Percentiles rank a stretch among this genome's conserved stretches.
These are phyloP conservation scores for Phaeotremella skinneri DNA, from an alignment of 768 basidiomycete species.

Conservation along the genomic window DNA sequence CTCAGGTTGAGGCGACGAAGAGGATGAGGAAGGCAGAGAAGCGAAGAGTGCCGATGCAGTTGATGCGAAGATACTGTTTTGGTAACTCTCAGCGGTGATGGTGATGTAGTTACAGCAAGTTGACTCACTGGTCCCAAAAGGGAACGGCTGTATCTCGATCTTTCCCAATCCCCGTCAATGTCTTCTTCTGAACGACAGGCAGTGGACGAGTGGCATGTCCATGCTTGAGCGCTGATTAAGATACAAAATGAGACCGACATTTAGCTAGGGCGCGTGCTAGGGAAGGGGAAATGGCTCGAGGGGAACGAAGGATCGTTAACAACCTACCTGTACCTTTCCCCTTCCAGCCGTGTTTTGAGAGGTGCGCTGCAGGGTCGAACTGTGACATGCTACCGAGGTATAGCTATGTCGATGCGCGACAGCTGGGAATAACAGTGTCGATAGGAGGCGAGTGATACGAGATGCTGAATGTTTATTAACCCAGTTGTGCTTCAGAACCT, in stretches of 20 bases:
- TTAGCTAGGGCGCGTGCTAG: neutral
- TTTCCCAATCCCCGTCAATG: conserved; percentile 79
- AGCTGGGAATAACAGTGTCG: no score
- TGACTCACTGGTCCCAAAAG: conserved; percentile 93
- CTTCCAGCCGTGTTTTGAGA: conserved; percentile 80
- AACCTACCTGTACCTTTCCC: conserved; percentile 65
- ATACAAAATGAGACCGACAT: neutral
- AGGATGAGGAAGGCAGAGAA: conserved; percentile 47
- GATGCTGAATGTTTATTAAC: neutral
- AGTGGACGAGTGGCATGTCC: conserved; percentile 76
- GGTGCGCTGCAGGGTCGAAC: conserved; percentile 54
- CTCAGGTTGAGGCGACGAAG: conserved; percentile 6
- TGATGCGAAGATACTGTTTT: conserved; percentile 68
- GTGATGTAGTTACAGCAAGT: conserved; percentile 6
- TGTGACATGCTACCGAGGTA: no score
- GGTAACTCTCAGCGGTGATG: neutral
- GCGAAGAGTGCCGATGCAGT: conserved; percentile 80
- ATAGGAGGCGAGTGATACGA: no score
- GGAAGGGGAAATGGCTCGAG: neutral
- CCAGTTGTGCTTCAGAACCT: neutral
- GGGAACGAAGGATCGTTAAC: neutral
- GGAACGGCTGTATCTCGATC: conserved; percentile 93
- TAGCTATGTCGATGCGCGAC: no score
- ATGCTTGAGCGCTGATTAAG: conserved; percentile 63
- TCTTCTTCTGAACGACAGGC: conserved; percentile 77